Evolutionary conservation across 768 basidiomycete species (phyloP).

Genomic region (Lactifluus echinatus): DNA sequence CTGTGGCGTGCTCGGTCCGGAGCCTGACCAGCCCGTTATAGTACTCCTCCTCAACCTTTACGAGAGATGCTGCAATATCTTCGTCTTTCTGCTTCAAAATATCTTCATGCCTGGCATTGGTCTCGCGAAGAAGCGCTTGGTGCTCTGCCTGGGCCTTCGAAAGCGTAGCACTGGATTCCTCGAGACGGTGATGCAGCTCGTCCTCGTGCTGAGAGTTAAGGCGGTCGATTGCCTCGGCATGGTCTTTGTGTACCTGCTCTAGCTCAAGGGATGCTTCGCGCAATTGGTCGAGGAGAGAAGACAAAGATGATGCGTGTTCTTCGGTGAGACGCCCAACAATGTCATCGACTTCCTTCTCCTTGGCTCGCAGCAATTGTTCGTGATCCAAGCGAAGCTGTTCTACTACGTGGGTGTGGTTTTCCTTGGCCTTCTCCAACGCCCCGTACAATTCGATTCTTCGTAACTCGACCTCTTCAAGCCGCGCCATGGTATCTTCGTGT

Average conservation of each 20-base stretch:
- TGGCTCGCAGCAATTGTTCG: constrained; percentile 34
- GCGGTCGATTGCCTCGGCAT: constrained; percentile 51
- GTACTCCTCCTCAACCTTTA: constrained; percentile 71
- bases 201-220: constrained; percentile 34
- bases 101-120: constrained; percentile 46
- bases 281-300: constrained; percentile 27
- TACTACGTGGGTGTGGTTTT: constrained; percentile 41
- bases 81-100: constrained; percentile 53
- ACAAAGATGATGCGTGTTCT: constrained; percentile 38
- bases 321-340: constrained; percentile 39
- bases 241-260: constrained; percentile 40
- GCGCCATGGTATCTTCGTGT: constrained; percentile 43
- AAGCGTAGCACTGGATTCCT: constrained; percentile 45
- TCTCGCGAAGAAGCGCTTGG: constrained; percentile 40
- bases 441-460: constrained; percentile 49
- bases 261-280: constrained; percentile 26
- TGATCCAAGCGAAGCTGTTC: constrained; percentile 40
- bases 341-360: constrained; percentile 34
- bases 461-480: constrained; percentile 46
- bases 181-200: constrained; percentile 41
- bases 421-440: constrained; percentile 41
- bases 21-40: constrained; percentile 74
- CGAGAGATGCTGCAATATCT: constrained; percentile 45
- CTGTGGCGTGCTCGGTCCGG: constrained; percentile 59
- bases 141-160: constrained; percentile 44